phyloP scores from a whole-genome alignment of 2,329 filamentous ascomycete species.

The Nannizziopsis arthrosporioides region DNA sequence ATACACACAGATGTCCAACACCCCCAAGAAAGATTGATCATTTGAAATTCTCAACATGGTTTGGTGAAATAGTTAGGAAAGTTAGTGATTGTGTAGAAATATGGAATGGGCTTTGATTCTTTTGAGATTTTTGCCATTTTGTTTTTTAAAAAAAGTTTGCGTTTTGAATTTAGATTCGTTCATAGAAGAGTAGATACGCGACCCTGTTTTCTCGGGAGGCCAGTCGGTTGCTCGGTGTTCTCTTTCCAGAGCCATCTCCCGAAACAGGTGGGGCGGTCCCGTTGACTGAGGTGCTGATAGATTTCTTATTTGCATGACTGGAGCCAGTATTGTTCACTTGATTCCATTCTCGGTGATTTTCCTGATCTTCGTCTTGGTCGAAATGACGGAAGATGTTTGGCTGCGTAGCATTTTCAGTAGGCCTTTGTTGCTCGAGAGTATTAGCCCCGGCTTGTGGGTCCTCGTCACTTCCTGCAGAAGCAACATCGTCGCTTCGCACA shows the following conservation, averaged over 20 bases:
- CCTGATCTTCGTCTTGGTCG: constrained; percentile 54
- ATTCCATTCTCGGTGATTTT: constrained; percentile 59
- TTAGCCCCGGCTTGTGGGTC: constrained; percentile 57
- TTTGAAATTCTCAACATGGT: too few species aligned
- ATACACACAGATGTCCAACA: background rate
- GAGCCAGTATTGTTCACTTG: constrained; percentile 57
- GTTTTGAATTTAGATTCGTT: constrained; percentile 44
- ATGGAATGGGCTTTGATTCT: background rate
- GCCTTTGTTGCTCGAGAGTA: constrained; percentile 50
- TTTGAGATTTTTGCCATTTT: too few species aligned
- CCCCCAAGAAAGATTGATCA: too few species aligned
- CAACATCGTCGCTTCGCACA: constrained; percentile 77
- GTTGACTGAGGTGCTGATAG: constrained; percentile 45
- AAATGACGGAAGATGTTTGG: constrained; percentile 65
- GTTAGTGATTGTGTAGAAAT: background rate
- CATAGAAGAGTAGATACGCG: constrained; percentile 92
- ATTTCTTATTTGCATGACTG: constrained; percentile 52
- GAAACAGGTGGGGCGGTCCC: constrained; percentile 47
- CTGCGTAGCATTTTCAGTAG: constrained; percentile 32
- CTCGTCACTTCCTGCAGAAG: constrained; percentile 71
- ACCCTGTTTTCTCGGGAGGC: constrained; percentile 85
- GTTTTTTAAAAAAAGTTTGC: background rate
- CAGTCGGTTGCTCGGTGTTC: constrained; percentile 45
- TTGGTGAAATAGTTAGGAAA: background rate
- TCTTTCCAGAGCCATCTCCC: constrained; percentile 45